Evolutionary conservation across 768 basidiomycete species (phyloP).

Genomic region (Cystoderma amianthinum): DNA sequence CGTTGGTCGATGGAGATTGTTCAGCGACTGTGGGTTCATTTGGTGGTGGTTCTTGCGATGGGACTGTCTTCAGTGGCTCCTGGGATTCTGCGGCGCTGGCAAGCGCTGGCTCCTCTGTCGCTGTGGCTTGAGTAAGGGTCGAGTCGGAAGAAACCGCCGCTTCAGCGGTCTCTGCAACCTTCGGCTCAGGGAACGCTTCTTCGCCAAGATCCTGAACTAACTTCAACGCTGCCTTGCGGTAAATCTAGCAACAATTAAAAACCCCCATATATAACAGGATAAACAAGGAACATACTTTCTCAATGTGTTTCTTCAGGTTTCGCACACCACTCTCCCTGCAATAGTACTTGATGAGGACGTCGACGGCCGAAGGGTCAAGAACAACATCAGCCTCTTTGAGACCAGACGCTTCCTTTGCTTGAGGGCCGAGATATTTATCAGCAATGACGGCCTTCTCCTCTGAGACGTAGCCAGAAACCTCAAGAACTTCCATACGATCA

Average conservation of each 20-base stretch:
- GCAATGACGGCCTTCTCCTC: slow-evolving; percentile 91
- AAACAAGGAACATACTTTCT: slow-evolving; percentile 59
- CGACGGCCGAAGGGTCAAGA: slow-evolving; percentile 72
- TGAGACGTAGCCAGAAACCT: slow-evolving; percentile 91
- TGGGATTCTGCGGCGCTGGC: slow-evolving; percentile 14
- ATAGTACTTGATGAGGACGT: slow-evolving; percentile 92
- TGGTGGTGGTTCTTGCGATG: slow-evolving; percentile 12
- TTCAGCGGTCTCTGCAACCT: slow-evolving; percentile 9
- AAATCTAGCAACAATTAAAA: slow-evolving; percentile 54
- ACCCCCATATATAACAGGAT: neutral
- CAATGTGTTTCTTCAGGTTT: slow-evolving; percentile 96
- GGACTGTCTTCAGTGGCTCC: slow-evolving; percentile 21
- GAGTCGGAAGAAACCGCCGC: slow-evolving; percentile 9
- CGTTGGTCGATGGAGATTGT: slow-evolving; percentile 6
- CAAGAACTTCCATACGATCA: slow-evolving; percentile 94
- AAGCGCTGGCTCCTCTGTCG: slow-evolving; percentile 5
- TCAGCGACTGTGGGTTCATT: slow-evolving; percentile 7
- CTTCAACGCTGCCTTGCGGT: slow-evolving; percentile 91
- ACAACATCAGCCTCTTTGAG: slow-evolving; percentile 79
- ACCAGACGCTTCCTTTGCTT: slow-evolving; percentile 88
- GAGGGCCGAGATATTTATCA: slow-evolving; percentile 81
- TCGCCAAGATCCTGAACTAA: slow-evolving; percentile 90
- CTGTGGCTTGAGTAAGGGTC: no score
- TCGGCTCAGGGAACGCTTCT: slow-evolving; percentile 71
- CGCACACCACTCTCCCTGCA: slow-evolving; percentile 96